Base-by-base conservation (phyloP, 805 yeast genomes). In the Kuraishia ogatae region DNA sequence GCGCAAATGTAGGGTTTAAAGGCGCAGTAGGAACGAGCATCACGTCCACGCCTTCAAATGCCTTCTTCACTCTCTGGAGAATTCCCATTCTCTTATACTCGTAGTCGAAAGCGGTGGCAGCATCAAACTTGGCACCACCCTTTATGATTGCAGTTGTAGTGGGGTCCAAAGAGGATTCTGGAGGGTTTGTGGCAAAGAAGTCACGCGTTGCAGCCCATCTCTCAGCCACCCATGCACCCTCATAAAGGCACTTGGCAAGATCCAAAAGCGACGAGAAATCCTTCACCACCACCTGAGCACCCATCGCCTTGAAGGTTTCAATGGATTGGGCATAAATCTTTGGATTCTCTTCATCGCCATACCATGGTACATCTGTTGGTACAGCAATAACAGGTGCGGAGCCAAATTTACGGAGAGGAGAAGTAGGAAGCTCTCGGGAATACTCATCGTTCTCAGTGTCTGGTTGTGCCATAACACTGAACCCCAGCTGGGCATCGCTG, bases 221-320 rank as follows among this genome's bases (percentile, higher is more conserved):
- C 73, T 93, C 99, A 23, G 96, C 89, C 11, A 93, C 98, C 99
- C 99, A 93, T n/a, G 98, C 88, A 56, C 99, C 99, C 66, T 93
- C 97, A 67, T 93, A 93, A 43, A 93, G 77, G 65, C 94, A 88
- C 62, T 82, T 82, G 19, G 98, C 99, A 56, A 93, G 76, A 43
- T 87, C 87, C 58, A 89, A 74, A 48, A 93, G 74, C 2, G 91
- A 88, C 19, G 84, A 69, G 67, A 93, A 92, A 70, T 90, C 92
- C 49, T 84, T 68, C 11, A 83, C 73, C 22, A 81, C 77, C 28
- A 89, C 71, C 48, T 75, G 73, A 49, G 86, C 88, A 53, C 89
- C 87, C 17, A 79, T 62, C 48, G 71, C 62, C 48, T 74, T 69
- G 57, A 86, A 73, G 48, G 71, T 70, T 23, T 77, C 78, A 21